Percentiles rank a stretch among this genome's conserved stretches.
Evolutionary conservation across 805 yeast species (phyloP).

Genomic region (Cyberlindnera veronae): DNA sequence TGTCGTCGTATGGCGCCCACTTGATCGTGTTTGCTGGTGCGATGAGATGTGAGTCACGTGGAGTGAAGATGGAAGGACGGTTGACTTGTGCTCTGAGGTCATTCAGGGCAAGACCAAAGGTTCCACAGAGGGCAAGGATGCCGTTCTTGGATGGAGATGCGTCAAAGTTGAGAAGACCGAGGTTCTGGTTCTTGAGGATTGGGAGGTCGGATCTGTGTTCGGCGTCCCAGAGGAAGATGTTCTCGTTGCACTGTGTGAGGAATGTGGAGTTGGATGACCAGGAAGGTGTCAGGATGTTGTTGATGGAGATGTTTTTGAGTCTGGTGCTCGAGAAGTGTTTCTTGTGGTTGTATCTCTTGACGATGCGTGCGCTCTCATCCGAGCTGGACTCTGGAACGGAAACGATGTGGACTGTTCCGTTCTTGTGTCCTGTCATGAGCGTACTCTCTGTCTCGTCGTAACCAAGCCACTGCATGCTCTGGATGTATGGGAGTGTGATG

Average conservation of each 20-base stretch:
- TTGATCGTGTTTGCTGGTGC: slow-evolving; percentile 41
- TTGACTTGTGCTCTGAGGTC: slow-evolving; percentile 51
- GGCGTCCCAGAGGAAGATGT: slow-evolving; percentile 74
- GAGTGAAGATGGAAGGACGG: slow-evolving; percentile 40
- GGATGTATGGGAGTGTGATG: slow-evolving; percentile 54
- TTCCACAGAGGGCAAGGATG: slow-evolving; percentile 61
- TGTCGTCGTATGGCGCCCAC: slow-evolving; percentile 63
- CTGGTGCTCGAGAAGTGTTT: slow-evolving; percentile 47
- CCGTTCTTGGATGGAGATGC: slow-evolving; percentile 44
- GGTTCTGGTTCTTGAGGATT: slow-evolving; percentile 45
- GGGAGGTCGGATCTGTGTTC: slow-evolving; percentile 58
- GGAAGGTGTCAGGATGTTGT: slow-evolving; percentile 18
- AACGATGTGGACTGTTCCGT: slow-evolving; percentile 71
- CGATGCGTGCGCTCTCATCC: slow-evolving; percentile 62
- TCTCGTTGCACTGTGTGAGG: slow-evolving; percentile 62
- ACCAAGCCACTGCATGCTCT: slow-evolving; percentile 51
- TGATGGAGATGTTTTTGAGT: slow-evolving; percentile 14
- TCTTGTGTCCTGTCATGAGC: slow-evolving; percentile 69
- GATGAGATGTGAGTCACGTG: slow-evolving; percentile 31
- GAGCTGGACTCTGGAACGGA: slow-evolving; percentile 55
- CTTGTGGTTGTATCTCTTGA: slow-evolving; percentile 75
- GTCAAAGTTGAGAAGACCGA: slow-evolving; percentile 52
- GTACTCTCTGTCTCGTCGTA: slow-evolving; percentile 34
- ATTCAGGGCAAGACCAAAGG: slow-evolving; percentile 68
- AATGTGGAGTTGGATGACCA: slow-evolving; percentile 33